A percentile compares a stretch with the other conserved stretches of the same genome.
These are phyloP conservation scores for Chrysosporium keratinophilum DNA, from an alignment of 2,329 filamentous ascomycete species.

Conservation along the genomic window DNA sequence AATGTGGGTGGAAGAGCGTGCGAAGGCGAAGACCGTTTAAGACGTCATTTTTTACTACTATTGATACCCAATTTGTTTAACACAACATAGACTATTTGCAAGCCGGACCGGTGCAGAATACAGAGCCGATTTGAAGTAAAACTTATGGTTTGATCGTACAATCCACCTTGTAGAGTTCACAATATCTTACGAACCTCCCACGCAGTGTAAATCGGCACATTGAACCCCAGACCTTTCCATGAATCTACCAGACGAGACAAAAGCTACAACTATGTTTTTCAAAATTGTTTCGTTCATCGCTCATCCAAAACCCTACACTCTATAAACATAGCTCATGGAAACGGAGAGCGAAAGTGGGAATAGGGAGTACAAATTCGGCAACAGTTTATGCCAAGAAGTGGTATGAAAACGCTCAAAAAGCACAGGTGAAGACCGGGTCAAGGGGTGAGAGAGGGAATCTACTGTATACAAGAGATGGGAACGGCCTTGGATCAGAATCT, in stretches of 20 bases:
- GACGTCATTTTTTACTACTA: background rate
- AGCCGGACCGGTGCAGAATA: too few relatives aligned
- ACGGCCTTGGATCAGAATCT: slow-evolving; percentile 18
- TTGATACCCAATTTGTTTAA: slow-evolving; percentile 5
- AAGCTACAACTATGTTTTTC: background rate
- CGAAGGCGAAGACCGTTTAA: background rate
- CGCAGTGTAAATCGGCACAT: too few relatives aligned
- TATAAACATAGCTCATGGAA: slow-evolving; percentile 2
- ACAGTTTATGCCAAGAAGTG: background rate
- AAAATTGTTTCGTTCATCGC: slow-evolving; percentile 5
- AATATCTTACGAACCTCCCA: too few relatives aligned
- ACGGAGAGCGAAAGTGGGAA: background rate
- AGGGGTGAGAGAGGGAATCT: background rate
- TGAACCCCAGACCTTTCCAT: too few relatives aligned
- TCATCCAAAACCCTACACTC: slow-evolving; percentile 9
- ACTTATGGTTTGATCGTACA: too few relatives aligned
- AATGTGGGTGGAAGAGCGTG: slow-evolving; percentile 58
- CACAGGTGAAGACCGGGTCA: background rate
- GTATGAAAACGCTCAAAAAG: slow-evolving; percentile 3
- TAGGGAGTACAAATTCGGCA: background rate
- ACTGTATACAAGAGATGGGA: background rate
- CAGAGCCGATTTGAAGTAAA: too few relatives aligned
- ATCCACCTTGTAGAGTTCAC: too few relatives aligned
- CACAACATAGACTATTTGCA: background rate
- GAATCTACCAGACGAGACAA: too few relatives aligned